Base-by-base conservation (phyloP, 2,329 filamentous ascomycete genomes). In the Aureobasidium sp. region DNA sequence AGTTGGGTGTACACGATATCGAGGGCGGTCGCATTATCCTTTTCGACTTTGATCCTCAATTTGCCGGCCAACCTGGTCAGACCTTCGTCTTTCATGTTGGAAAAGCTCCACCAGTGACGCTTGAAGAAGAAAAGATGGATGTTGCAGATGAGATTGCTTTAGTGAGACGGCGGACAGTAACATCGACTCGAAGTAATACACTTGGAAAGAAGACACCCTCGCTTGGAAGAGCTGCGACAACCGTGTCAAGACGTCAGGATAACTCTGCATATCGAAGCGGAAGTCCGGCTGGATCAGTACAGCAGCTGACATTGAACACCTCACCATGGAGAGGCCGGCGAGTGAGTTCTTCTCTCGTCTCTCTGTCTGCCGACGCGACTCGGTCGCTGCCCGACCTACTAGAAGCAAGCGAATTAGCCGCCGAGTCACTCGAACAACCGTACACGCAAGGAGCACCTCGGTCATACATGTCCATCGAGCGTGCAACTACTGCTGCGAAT, bases 401-500 rank as follows among this genome's bases (percentile, higher is more conserved):
- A 47, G 72, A 73, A 62, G 63, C 61, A 37, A 66, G 55, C 29
- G 71, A 72, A 53, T 57, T 65, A 9, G 63, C 60, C 4, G 68
- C 69, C 7, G 63, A 62, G 6, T 67, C 66, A 8, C 63, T 70
- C 9, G 72, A 74, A 36, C 70, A 73, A 63, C 72, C 71, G 1
- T 74, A 72, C 41, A 67, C 67, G n/a, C 70, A 69, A 36, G 68
- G 66, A 13, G 70, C 70, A 32, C 72, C 72, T 16, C 63, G 72
- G 32, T 73, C 70, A 34, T 69, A 69, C 7, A 68, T 65, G 3
- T 69, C 70, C 7, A 54, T 74, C 13, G 69, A 73, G 44, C 65
- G 72, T n/a, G 71, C 72, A 27, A 71, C 72, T 21, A 88, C 87
- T 25, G 88, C 89, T 49, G 83, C 84, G n/a, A 90, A 85, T 66